Percentiles rank a stretch among this genome's conserved stretches.
phyloP scores from a whole-genome alignment of 1,284 basidiomycete genomes.

The Ceratobasidium sp. region DNA sequence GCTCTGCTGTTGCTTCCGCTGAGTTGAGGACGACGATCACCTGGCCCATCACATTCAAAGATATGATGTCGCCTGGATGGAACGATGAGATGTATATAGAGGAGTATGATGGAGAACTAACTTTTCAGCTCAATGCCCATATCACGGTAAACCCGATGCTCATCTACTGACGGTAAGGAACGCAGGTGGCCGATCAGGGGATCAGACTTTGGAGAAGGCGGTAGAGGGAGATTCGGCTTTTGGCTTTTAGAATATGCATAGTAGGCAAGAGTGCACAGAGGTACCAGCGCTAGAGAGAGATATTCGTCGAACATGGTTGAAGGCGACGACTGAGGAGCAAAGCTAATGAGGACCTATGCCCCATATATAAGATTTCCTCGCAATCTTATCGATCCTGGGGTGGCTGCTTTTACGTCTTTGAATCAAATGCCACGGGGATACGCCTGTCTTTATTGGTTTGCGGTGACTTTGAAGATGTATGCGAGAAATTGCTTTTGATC shows the following conservation, averaged over 20 bases:
- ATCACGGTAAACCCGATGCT: constrained; percentile 30
- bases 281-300: no score
- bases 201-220: constrained; percentile 25
- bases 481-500: no score
- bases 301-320: no score
- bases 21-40: constrained; percentile 43
- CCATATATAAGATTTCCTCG: no score
- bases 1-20: constrained; percentile 26
- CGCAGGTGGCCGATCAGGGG: constrained; percentile 24
- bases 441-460: no score
- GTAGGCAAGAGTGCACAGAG: no score
- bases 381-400: no score
- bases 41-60: constrained; percentile 36
- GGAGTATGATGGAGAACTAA: background rate
- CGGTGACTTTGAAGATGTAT: no score
- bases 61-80: constrained; percentile 15
- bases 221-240: background rate
- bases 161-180: constrained; percentile 15
- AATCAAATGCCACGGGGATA: no score
- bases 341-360: no score
- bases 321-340: no score
- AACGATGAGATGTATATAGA: background rate
- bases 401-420: no score
- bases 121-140: constrained; percentile 16
- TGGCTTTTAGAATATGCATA: background rate